Evolutionary conservation across 257 asterid genomes (phyloP), one percentile per base, ranked within the genome.

Genomic region (Ilex aquifolium): DNA sequence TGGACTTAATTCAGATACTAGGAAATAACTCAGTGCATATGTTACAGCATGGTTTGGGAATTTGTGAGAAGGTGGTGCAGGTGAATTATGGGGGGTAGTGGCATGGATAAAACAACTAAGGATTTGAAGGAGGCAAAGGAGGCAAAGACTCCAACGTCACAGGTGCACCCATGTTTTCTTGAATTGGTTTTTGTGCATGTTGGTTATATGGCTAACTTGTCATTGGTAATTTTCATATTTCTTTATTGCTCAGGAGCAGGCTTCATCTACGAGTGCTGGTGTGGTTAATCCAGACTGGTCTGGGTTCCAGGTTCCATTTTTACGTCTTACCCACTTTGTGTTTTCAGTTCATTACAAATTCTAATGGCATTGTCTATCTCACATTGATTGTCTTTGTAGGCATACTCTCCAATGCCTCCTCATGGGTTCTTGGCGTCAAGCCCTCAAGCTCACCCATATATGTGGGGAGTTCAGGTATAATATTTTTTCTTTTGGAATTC

Each of bases 391-490:
- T 73, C 65, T 62, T 65, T 55, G 15, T 74, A 88, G 98, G 82
- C 94, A 10, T 91, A 82, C 74, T 81, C 97, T 55, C 96, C 88
- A 32, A 76, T 91, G 79, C 96, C 91, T 71, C 95, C 98, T 32
- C 95, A 74, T 64, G 98, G 96, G 57, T 91, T 66, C 80, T 30
- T 91, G 86, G 87, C 92, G 13, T 76, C 98, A 53, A 83, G 79
- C 72, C 95, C 98, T 61, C 96, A 91, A 75, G 77, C 88, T 4
- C 96, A 91, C 77, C 96, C 95, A 48, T 88, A 91, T 64, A 88
- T 91, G 98, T 91, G 98, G 98, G 96, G 98, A 70, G 94, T 91
- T 74, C 98, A 91, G 91, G 97, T 89, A 71, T 49, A 59, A 57
- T 59, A 8, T n/a, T 70, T 72, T 49, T 59, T 32, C 4, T 11